A percentile compares a stretch with the other conserved stretches of the same genome.
Conservation (phyloP, 2,329 filamentous ascomycete genomes). For the Dactylellina drechsleri region DNA sequence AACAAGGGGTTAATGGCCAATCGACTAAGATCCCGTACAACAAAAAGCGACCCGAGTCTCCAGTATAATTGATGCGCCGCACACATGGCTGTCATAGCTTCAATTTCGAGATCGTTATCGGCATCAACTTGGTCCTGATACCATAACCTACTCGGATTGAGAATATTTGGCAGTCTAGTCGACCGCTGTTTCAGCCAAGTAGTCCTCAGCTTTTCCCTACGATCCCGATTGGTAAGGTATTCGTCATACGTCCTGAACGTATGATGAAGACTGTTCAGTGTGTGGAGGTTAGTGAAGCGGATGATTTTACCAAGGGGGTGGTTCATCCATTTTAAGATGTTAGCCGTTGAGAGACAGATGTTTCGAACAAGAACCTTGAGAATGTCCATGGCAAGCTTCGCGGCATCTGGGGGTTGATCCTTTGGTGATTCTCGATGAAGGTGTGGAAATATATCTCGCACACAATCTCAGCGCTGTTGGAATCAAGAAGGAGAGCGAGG, state of each 20-base stretch:
- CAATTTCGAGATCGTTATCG: background rate
- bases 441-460: conserved; percentile 9
- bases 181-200: background rate
- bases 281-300: background rate
- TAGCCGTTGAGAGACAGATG: background rate
- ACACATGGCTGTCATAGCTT: background rate
- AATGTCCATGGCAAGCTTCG: background rate
- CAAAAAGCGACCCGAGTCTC: background rate
- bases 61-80: background rate
- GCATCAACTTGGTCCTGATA: background rate
- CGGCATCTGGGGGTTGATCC: no score
- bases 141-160: background rate
- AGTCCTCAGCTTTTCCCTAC: background rate
- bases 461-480: no score
- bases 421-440: no score
- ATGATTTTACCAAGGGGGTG: conserved; percentile 2
- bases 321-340: background rate
- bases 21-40: background rate
- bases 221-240: background rate
- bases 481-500: background rate
- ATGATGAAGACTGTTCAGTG: background rate
- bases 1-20: conserved; percentile 3
- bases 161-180: background rate
- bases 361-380: background rate
- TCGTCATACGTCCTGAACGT: conserved; percentile 9